phyloP scores from a whole-genome alignment of 2,329 filamentous ascomycete genomes.

The Chaetomium sp. region DNA sequence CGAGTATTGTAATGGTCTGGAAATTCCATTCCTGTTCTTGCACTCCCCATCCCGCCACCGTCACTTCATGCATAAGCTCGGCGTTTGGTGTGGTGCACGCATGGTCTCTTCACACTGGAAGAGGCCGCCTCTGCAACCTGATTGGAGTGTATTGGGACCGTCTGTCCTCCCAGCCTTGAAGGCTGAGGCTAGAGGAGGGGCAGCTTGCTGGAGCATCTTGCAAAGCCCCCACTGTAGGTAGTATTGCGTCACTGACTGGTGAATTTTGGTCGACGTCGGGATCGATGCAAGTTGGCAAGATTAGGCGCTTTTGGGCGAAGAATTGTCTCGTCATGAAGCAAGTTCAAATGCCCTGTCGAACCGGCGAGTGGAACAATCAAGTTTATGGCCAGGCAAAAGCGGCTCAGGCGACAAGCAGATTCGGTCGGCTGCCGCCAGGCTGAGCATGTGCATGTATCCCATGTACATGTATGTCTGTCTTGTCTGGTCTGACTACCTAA shows the following conservation, averaged over 20 bases:
- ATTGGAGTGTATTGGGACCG: background rate
- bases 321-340: background rate
- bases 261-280: no score
- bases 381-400: no score
- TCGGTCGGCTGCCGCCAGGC: background rate
- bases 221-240: constrained; percentile 7
- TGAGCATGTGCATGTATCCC: background rate
- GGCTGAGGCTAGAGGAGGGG: background rate
- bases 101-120: background rate
- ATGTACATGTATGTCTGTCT: no score
- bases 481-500: no score
- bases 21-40: no score
- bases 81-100: background rate
- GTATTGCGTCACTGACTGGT: constrained; percentile 13
- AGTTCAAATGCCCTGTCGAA: background rate
- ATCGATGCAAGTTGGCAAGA: no score
- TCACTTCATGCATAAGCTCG: background rate
- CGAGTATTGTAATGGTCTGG: no score
- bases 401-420: background rate
- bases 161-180: background rate
- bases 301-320: no score
- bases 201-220: background rate
- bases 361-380: background rate
- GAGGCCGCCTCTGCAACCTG: background rate
- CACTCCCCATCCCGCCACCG: no score